Conservation (phyloP, 768 basidiomycete genomes). For the Tylopilus sp. region DNA sequence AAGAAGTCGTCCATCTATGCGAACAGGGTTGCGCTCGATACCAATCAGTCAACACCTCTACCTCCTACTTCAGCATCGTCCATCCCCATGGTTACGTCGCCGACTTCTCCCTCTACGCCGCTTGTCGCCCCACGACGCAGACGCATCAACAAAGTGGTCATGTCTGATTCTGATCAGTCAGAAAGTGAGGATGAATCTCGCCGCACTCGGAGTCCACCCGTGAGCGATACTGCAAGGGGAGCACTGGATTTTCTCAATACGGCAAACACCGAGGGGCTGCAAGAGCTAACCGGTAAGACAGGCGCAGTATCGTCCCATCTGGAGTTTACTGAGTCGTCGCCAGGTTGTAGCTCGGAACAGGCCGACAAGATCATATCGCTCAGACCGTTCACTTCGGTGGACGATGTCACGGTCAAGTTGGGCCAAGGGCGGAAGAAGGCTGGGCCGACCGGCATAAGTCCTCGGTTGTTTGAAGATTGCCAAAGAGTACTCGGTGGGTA, state of each 20-base stretch:
- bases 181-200: conserved; percentile 46
- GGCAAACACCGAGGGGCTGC: conserved; percentile 57
- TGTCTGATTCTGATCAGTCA: conserved; percentile 58
- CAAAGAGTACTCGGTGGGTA: conserved; percentile 82
- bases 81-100: conserved; percentile 34
- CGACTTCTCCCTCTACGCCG: conserved; percentile 42
- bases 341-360: conserved; percentile 79
- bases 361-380: conserved; percentile 73
- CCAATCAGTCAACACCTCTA: conserved; percentile 41
- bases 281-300: conserved; percentile 69
- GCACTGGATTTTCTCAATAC: conserved; percentile 71
- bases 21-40: conserved; percentile 53
- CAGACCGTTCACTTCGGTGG: conserved; percentile 75
- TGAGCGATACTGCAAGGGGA: conserved; percentile 42
- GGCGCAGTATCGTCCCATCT: not conserved
- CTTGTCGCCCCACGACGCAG: conserved; percentile 44
- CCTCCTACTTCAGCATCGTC: conserved; percentile 23
- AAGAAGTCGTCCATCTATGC: conserved; percentile 84
- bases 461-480: conserved; percentile 89
- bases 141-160: conserved; percentile 55
- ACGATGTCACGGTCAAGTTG: conserved; percentile 73
- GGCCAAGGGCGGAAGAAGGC: conserved; percentile 86
- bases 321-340: conserved; percentile 3
- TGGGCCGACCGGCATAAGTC: conserved; percentile 77
- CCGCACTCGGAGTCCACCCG: conserved; percentile 31